Base-by-base conservation (phyloP, 257 asterid genomes). In the Primulina tabacum region DNA sequence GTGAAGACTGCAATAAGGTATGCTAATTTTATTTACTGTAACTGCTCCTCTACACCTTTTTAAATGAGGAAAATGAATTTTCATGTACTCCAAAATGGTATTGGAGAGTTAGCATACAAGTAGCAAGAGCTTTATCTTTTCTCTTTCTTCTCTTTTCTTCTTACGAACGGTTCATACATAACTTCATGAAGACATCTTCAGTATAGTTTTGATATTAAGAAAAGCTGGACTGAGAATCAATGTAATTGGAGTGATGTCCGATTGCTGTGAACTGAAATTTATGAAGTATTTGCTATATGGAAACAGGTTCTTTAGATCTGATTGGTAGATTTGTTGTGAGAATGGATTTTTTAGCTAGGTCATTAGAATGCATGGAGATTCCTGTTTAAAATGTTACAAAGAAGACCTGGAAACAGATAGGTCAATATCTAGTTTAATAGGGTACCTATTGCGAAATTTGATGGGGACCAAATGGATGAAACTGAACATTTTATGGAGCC, bases 1-100 rank as follows among this genome's bases (percentile, higher is more conserved):
- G 89, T 47, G 89, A 85, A 71, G 94, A 85, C 81, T 87, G 94
- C 70, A 53, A 87, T 56, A 55, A 5, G 86, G 93, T 87, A 82
- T 55, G 63, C 7, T 33, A 52, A 65, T 55, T 70, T 35, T 7
- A 6, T 21, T 50, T 60, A 61, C 29, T 56, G 59, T 65, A n/a
- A 67, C 81, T 73, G 60, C 75, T 32, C n/a, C 29, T 53, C 40
- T 8, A 11, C 65, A 8, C 5, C n/a, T 59, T 69, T 18, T 50
- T 3, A 28, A 14, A 16, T 17, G 28, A 63, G 16, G 21, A 6
- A 58, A 47, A 62, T 57, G 29, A 56, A 16, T 60, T 20, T n/a
- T 43, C 50, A 61, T 67, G 26, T 62, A 37, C 60, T 61, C 59
- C 40, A 43, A 55, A 72, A 33, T 52, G 53, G 20, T 47, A 59